Base-by-base conservation (phyloP, 1,139 yeast species). In the Lodderomyces metapsilosis region DNA sequence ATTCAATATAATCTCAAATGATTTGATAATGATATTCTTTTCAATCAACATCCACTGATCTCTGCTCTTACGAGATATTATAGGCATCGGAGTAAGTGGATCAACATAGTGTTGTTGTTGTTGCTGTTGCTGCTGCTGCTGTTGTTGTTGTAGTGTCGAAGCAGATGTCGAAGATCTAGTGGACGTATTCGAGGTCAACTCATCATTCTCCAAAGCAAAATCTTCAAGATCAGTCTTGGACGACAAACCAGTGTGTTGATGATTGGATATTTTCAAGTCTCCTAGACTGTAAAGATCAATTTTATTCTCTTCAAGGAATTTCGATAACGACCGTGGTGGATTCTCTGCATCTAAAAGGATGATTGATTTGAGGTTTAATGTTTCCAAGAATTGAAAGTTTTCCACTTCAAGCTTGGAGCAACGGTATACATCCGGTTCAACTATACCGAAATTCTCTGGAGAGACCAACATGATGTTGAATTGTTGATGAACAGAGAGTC, bases 361-460 rank as follows among this genome's bases (percentile, higher is more conserved):
- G 8, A 85, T 69, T 3, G 85, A 73, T 47, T 74, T 77, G 36
- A 85, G 61, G 36, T 68, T 65, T 17, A 85, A 62, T 0, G 91
- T 84, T 47, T 82, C 85, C 30, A 85, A 54, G 52, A 82, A 83
- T n/a, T 84, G 79, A 48, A 77, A 73, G 54, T 81, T 78, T 48
- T 80, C 82, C 2, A 78, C 66, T 38, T 74, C 79, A 8, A 79
- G 53, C 44, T 75, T 71, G 22, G 80, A 64, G 51, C 84, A 79
- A 38, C 86, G 65, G 59, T 77, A 84, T 3, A 85, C 66, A 0
- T 91, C 91, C 25, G 79, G 78, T 57, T 85, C 92, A 9, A 84
- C 92, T 22, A 84, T 67, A 0, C 91, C 91, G 62, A 82, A 85
- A 59, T 82, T 83, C 36, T 84, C 87, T 4, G 94, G 92, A 3